Percentiles rank a stretch among this genome's conserved stretches.
phyloP scores from a whole-genome alignment of 805 yeast species.

The Saturnispora halmiae region DNA sequence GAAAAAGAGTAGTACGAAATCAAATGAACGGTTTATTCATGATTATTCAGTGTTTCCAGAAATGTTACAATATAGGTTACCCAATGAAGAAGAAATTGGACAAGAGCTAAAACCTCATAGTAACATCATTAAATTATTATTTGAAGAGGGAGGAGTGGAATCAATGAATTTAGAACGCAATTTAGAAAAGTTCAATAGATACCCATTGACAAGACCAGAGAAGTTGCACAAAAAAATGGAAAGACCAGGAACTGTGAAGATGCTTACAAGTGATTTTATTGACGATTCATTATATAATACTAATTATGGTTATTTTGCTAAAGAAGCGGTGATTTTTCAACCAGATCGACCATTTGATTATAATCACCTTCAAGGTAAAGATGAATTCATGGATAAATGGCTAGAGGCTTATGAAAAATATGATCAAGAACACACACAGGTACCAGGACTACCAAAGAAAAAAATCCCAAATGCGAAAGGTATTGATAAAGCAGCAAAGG shows the following conservation, averaged over 20 bases:
- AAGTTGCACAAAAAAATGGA: conserved; percentile 29
- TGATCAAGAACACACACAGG: conserved; percentile 24
- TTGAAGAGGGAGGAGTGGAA: conserved; percentile 30
- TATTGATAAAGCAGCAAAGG: conserved; percentile 1
- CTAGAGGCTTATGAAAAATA: conserved; percentile 48
- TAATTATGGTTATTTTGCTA: conserved; percentile 70
- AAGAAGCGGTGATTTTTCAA: conserved; percentile 69
- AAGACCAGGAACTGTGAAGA: conserved; percentile 55
- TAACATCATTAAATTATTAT: conserved; percentile 20
- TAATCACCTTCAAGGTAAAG: conserved; percentile 46
- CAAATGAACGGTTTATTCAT: conserved; percentile 22
- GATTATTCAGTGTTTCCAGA: conserved; percentile 29
- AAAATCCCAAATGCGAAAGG: background rate
- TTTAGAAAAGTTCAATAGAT: conserved; percentile 31
- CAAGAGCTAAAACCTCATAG: conserved; percentile 17
- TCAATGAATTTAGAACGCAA: conserved; percentile 28
- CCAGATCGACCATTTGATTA: conserved; percentile 58
- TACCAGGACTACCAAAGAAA: conserved; percentile 7
- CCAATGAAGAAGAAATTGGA: conserved; percentile 18
- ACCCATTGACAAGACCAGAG: conserved; percentile 34
- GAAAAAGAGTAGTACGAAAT: conserved; percentile 11
- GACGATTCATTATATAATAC: conserved; percentile 82
- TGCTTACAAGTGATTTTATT: conserved; percentile 73
- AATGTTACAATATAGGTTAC: conserved; percentile 25
- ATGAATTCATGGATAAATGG: conserved; percentile 67